These are phyloP conservation scores for Alternaria triticina DNA, from an alignment of 2,329 filamentous ascomycete genomes.

Conservation along the genomic window DNA sequence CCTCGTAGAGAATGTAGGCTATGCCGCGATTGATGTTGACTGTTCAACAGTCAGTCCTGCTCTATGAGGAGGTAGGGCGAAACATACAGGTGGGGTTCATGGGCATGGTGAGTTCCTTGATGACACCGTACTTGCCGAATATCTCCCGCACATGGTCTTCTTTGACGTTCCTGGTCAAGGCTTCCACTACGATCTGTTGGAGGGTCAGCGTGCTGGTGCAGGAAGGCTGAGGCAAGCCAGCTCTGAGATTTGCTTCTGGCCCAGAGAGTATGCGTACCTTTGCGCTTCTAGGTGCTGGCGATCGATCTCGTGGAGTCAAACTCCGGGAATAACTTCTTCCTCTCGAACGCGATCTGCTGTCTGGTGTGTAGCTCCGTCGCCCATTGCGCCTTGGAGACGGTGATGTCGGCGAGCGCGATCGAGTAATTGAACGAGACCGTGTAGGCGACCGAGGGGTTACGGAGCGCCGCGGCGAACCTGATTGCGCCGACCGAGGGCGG, in stretches of 20 bases:
- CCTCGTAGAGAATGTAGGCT: conserved; percentile 85
- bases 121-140: conserved; percentile 85
- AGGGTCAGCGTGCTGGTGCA: conserved; percentile 2
- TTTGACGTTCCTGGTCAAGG: conserved; percentile 92
- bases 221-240: conserved; percentile 3
- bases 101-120: conserved; percentile 87
- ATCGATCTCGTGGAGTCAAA: conserved; percentile 40
- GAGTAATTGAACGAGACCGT: conserved; percentile 45
- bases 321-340: conserved; percentile 46
- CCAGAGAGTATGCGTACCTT: conserved; percentile 36
- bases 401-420: conserved; percentile 32
- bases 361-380: conserved; percentile 41
- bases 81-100: conserved; percentile 81
- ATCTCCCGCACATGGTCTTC: conserved; percentile 89
- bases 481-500: conserved; percentile 30
- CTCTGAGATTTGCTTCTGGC: neutral
- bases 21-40: conserved; percentile 90
- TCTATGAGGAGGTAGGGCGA: neutral
- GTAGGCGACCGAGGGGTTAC: conserved; percentile 47
- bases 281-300: conserved; percentile 46
- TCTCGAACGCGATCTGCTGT: conserved; percentile 36
- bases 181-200: conserved; percentile 87
- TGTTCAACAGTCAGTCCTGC: conserved; percentile 45
- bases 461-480: conserved; percentile 46
- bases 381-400: conserved; percentile 46